These are phyloP conservation scores for Graphiopsis chlorocephala DNA, from an alignment of 2,329 filamentous ascomycete genomes.

Conservation along the genomic window DNA sequence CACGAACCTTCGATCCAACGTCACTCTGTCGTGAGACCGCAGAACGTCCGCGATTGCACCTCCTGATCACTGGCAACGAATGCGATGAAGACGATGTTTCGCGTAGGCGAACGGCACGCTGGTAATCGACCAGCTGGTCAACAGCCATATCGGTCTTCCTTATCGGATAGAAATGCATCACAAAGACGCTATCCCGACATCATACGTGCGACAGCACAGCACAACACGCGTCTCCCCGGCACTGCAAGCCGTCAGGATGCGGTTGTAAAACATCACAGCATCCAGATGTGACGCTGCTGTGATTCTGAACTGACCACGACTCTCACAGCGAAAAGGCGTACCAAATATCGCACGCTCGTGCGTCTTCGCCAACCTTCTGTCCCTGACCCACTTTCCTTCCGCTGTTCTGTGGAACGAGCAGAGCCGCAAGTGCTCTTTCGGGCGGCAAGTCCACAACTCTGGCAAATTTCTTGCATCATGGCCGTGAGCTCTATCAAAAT, in stretches of 20 bases:
- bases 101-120: not conserved
- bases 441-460: not conserved
- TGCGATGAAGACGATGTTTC: not conserved
- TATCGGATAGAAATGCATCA: not conserved
- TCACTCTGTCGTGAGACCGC: conserved; percentile 11
- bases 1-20: conserved; percentile 5
- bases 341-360: conserved; percentile 10
- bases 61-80: not conserved
- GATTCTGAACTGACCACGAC: conserved; percentile 1
- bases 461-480: conserved; percentile 7
- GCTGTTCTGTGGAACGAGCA: not conserved
- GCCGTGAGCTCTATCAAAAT: not conserved
- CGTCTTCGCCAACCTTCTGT: not conserved
- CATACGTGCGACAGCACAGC: not conserved
- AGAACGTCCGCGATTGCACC: not conserved
- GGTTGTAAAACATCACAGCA: not conserved
- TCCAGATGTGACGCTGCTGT: not conserved
- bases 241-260: not conserved
- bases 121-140: not conserved
- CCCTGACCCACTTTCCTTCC: conserved; percentile 4
- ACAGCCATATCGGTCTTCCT: not conserved
- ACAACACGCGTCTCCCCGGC: not conserved
- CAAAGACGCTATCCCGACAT: not conserved
- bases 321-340: not conserved
- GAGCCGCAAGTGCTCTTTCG: not conserved